These are phyloP conservation scores for Calophaca sinica DNA, from an alignment of 306 rosid genomes.

Conservation along the genomic window DNA sequence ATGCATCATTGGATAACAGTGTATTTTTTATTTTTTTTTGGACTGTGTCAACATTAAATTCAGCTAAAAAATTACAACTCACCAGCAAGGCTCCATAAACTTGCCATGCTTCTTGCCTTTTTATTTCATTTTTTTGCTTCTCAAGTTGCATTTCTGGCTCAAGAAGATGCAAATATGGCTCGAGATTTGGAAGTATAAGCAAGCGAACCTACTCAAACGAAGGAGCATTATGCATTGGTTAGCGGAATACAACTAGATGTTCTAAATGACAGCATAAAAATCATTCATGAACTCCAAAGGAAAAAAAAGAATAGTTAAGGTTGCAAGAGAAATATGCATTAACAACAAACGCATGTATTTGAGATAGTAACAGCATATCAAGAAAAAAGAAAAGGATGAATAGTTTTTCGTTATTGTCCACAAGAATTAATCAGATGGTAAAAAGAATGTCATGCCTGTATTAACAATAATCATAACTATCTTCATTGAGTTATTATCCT, in stretches of 20 bases:
- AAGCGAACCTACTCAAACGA: slow-evolving; percentile 68
- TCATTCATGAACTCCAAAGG: background rate
- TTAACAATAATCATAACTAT: slow-evolving; percentile 26
- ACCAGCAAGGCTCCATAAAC: slow-evolving; percentile 93
- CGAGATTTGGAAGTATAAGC: slow-evolving; percentile 86
- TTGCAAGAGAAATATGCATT: slow-evolving; percentile 26
- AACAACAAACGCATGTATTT: slow-evolving; percentile 13
- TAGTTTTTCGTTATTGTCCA: background rate
- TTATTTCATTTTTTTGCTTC: slow-evolving; percentile 76
- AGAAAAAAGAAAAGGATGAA: slow-evolving; percentile 19
- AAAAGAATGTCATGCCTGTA: slow-evolving; percentile 1
- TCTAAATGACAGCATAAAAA: slow-evolving; percentile 35
- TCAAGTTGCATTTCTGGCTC: slow-evolving; percentile 82
- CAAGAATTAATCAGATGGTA: slow-evolving; percentile 27
- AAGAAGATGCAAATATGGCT: slow-evolving; percentile 83
- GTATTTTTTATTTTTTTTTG: too few species aligned
- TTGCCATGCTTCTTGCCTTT: slow-evolving; percentile 88
- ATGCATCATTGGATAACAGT: background rate
- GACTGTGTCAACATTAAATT: background rate
- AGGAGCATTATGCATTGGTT: slow-evolving; percentile 34
- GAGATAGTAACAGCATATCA: slow-evolving; percentile 24
- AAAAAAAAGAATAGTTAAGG: background rate
- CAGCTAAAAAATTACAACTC: slow-evolving; percentile 47
- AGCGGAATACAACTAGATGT: slow-evolving; percentile 33
- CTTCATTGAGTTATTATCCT: slow-evolving; percentile 23